Evolutionary conservation across 139 green algal genomes (phyloP).

Genomic region (Trebouxia sp.): DNA sequence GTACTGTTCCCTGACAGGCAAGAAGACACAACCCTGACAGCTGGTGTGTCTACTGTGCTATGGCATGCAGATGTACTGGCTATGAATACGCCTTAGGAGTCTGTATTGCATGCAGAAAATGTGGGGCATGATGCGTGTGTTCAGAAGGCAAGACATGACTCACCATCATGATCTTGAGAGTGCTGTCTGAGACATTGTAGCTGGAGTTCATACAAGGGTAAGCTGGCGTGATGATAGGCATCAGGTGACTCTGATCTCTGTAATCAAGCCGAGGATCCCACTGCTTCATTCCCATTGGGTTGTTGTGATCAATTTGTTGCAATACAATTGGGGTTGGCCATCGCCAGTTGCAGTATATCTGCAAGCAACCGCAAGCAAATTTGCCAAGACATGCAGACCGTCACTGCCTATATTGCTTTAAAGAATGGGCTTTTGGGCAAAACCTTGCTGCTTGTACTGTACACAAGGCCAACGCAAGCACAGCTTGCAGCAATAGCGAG

Average conservation of each 20-base stretch:
- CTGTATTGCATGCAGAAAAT: not conserved
- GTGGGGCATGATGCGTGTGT: not conserved
- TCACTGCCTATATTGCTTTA: too few relatives aligned
- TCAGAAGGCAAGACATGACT: not conserved
- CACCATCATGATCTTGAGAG: conserved; percentile 71
- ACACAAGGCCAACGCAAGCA: too few relatives aligned
- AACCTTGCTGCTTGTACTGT: too few relatives aligned
- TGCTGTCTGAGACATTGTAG: conserved; percentile 92
- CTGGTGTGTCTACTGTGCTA: too few relatives aligned
- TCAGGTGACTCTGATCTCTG: conserved; percentile 78
- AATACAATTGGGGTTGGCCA: conserved; percentile 89
- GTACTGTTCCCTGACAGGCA: not conserved
- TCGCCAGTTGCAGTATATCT: conserved; percentile 72
- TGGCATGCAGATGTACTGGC: too few relatives aligned
- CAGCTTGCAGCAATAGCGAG: too few relatives aligned
- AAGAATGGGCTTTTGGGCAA: too few relatives aligned
- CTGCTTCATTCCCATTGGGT: conserved; percentile 45
- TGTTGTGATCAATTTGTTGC: conserved; percentile 69
- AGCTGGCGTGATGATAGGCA: conserved; percentile 98
- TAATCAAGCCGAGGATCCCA: conserved; percentile 87
- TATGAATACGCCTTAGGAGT: too few relatives aligned
- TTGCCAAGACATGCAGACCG: too few relatives aligned
- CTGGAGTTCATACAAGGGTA: conserved; percentile 95
- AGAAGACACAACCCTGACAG: too few relatives aligned
- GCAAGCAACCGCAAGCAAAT: not conserved